Base-by-base conservation (phyloP, 176 grass and related monocot genomes). In the Musa beccarii region DNA sequence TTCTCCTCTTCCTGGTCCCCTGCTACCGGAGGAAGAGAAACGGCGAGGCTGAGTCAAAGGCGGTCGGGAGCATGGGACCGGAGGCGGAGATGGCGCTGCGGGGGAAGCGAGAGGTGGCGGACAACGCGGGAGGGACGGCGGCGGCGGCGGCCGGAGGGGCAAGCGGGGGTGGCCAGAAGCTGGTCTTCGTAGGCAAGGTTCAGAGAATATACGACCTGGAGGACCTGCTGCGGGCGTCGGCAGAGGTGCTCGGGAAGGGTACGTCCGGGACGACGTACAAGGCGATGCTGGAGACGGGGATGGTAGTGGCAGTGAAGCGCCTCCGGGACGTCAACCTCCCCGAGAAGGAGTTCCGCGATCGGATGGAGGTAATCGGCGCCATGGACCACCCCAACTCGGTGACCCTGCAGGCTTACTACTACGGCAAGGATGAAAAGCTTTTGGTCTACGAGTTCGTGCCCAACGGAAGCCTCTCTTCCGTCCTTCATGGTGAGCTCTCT, bases 381-480 rank as follows among this genome's bases (percentile, higher is more conserved):
- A 75, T 96, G 65, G 72, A 22, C 25, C 87, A 92, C 73, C 14
- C 66, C 15, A 89, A 79, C 80, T 57, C 92, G 59, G 81, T 91
- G 2, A 54, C 72, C 11, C 85, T 92, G 10, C 66, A 75, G n/a
- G 89, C 89, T 53, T 96, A 83, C 82, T 96, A 86, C 76, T 96
- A 84, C 79, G 83, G 89, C 85, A 85, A 63, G 59, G 93, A 96
- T 74, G 89, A 96, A 85, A 92, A 90, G 76, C 89, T 96, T 77
- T 70, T 96, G 75, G 89, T 92, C 49, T 92, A 87, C 51, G 89
- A 92, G 64, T 90, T 84, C 65, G 85, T 92, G 53, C 67, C 81
- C 69, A 59, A 56, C 51, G 89, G 89, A 84, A 92, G 87, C 89
- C 89, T 96, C 69, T 84, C 89, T 34, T 80, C 93, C 65, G 72